A percentile compares a stretch with the other conserved stretches of the same genome.
Conservation (phyloP, 1,139 yeast genomes). For the Taphrina communis region DNA sequence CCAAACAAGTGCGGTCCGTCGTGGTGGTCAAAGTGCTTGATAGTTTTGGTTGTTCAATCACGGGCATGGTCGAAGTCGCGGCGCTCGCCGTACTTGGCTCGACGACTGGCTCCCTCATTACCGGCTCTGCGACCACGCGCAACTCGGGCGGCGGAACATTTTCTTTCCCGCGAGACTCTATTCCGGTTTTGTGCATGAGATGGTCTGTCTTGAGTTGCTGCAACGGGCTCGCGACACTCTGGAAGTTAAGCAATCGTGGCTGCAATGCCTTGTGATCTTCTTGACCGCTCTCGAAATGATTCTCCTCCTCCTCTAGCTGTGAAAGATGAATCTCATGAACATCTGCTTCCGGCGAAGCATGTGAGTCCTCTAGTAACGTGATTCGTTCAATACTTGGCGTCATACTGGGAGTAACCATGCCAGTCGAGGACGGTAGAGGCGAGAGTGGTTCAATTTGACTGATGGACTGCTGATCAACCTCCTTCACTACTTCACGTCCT, state of each 20-base stretch:
- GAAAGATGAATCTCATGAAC: slow-evolving; percentile 10
- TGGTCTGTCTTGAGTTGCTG: neutral
- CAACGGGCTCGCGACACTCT: neutral
- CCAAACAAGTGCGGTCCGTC: neutral
- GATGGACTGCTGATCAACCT: slow-evolving; percentile 7
- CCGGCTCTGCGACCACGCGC: neutral
- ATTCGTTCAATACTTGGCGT: slow-evolving; percentile 14
- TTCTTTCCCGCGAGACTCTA: slow-evolving; percentile 9
- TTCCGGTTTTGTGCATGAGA: neutral
- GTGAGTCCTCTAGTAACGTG: neutral
- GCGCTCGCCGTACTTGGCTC: neutral
- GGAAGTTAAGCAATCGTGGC: slow-evolving; percentile 21
- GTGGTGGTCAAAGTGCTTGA: neutral
- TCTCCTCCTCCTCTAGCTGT: neutral
- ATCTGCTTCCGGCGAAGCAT: neutral
- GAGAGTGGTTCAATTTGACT: slow-evolving; percentile 6
- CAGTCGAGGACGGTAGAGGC: slow-evolving; percentile 20
- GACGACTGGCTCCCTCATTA: neutral
- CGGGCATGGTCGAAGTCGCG: neutral
- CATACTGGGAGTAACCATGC: slow-evolving; percentile 27
- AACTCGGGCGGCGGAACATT: slow-evolving; percentile 14
- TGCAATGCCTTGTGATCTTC: slow-evolving; percentile 11
- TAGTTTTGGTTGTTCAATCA: no score
- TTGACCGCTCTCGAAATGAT: neutral
- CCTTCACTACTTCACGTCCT: neutral